These are phyloP conservation scores for Sicyos edulis DNA, from an alignment of 306 rosid species.

Conservation along the genomic window DNA sequence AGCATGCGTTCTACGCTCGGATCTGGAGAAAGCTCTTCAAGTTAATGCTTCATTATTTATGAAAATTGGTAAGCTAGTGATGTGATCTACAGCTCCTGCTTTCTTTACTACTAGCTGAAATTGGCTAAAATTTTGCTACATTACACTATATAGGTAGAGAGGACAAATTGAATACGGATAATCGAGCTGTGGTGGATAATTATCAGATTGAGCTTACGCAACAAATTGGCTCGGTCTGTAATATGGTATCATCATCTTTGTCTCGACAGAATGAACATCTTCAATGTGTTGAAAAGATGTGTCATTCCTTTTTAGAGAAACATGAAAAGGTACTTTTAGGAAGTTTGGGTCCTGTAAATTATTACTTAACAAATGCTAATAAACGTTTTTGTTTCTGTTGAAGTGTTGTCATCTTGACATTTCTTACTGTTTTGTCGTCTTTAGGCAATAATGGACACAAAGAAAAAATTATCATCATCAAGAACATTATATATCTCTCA, in stretches of 20 bases:
- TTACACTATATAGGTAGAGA: slow-evolving; percentile 56
- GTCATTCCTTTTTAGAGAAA: slow-evolving; percentile 51
- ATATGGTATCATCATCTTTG: slow-evolving; percentile 55
- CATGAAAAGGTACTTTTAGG: slow-evolving; percentile 56
- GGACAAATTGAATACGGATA: slow-evolving; percentile 62
- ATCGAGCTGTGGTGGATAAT: slow-evolving; percentile 58
- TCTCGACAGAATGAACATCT: slow-evolving; percentile 67
- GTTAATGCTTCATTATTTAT: slow-evolving; percentile 65
- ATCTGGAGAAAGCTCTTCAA: slow-evolving; percentile 71
- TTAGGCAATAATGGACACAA: slow-evolving; percentile 60
- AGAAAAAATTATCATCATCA: slow-evolving; percentile 50
- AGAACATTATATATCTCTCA: slow-evolving; percentile 60
- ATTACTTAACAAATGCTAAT: neutral
- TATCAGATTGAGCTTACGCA: slow-evolving; percentile 69
- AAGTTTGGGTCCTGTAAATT: neutral
- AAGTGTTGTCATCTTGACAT: neutral
- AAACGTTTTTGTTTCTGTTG: neutral
- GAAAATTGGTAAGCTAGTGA: slow-evolving; percentile 57
- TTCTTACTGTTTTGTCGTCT: slow-evolving; percentile 5
- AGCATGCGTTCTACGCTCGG: slow-evolving; percentile 66
- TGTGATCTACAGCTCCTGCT: neutral
- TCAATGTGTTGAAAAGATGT: slow-evolving; percentile 59
- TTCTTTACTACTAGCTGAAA: neutral
- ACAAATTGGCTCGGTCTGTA: slow-evolving; percentile 67
- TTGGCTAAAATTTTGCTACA: neutral